Evolutionary conservation across 805 yeast species (phyloP), one percentile per base, ranked within the genome.

Genomic region (Suhomyces vadensis): DNA sequence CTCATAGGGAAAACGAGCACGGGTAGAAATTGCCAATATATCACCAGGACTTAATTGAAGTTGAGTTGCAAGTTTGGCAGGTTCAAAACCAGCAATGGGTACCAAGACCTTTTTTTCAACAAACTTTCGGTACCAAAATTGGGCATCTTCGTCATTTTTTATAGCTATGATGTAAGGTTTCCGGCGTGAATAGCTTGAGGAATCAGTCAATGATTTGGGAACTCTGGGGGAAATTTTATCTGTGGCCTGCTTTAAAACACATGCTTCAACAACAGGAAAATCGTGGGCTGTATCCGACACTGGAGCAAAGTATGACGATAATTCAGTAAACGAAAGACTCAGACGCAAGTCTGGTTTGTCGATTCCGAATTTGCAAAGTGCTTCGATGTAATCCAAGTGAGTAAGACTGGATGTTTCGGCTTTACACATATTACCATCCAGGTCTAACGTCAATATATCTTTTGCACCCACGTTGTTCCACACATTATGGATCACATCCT

Each of bases 311-410:
- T 55, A 70, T 3, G 60, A 61, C 1, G 77, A 64, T n/a, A 89
- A 50, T 43, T 78, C 73, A 1, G 55, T 45, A 33, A 89, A 77
- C 25, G 71, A 58, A 24, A 88, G 51, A 1, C 67, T 58, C 0
- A 86, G 83, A 48, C 97, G 74, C 51, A 94, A 65, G 62, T 94
- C 98, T 0, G 99, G 99, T 61, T 94, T 94, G 60, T 94, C 99
- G 41, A 91, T 86, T 11, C 99, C 99, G 57, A 81, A 94, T 14
- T 65, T 71, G 1, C 78, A 59, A 63, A 94, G 72, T 0, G 89
- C 96, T 2, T 87, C 84, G 0, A 62, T 52, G 56, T 94, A 94
- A 1, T 79, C 68, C 45, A 92, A 54, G 43, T 72, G 73, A 0
- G 74, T 65, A 53, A 56, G 58, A 21, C 39, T 44, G 25, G 49